A percentile compares a stretch with the other conserved stretches of the same genome.
Conservation (phyloP, 2,329 filamentous ascomycete species). For the Monosporascus ibericus region DNA sequence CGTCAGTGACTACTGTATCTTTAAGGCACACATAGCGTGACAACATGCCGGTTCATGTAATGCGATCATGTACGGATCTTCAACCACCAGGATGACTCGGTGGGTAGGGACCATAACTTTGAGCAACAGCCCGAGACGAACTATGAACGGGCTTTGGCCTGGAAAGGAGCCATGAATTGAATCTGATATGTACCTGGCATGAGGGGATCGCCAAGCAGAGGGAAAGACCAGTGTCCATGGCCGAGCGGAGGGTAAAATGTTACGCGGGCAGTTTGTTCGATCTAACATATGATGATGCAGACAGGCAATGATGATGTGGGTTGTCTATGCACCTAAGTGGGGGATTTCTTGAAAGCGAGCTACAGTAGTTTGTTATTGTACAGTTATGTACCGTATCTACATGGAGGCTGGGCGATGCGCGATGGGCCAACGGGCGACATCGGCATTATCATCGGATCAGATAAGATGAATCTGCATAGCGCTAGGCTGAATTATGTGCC, state of each 20-base stretch:
- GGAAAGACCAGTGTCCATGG: background rate
- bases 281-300: background rate
- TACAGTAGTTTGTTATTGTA: no score
- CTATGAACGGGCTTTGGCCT: background rate
- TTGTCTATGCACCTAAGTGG: background rate
- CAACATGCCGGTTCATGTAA: no score
- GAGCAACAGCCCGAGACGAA: no score
- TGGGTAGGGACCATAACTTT: no score
- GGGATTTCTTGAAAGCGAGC: background rate
- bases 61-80: no score
- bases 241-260: background rate
- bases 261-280: background rate
- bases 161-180: background rate
- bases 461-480: conserved; percentile 40
- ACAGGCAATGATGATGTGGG: background rate
- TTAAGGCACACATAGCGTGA: no score
- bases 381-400: no score
- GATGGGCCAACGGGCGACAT: conserved; percentile 28
- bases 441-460: conserved; percentile 48
- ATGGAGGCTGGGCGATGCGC: conserved; percentile 4
- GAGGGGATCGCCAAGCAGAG: background rate
- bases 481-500: conserved; percentile 3
- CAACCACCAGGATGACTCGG: no score
- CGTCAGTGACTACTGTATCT: background rate
- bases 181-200: background rate